phyloP scores from a whole-genome alignment of 768 basidiomycete genomes.

The Amanita molliuscula region DNA sequence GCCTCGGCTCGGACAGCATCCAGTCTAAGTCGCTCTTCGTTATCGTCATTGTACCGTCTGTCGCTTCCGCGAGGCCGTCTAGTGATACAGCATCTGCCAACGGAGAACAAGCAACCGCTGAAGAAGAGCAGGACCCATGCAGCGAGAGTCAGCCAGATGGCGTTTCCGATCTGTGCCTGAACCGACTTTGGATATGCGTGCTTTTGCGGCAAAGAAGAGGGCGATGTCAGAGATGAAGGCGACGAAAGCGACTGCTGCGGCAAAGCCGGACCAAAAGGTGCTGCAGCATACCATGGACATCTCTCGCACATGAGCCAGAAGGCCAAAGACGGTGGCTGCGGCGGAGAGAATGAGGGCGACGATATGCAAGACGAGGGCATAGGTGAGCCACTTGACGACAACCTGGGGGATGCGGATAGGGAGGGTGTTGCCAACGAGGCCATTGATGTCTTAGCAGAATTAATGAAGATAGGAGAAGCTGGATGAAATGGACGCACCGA shows the following conservation, averaged over 20 bases:
- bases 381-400: slow-evolving; percentile 92
- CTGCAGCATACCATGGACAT: slow-evolving; percentile 81
- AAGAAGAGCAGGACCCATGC: slow-evolving; percentile 85
- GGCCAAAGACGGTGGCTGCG: slow-evolving; percentile 67
- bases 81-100: slow-evolving; percentile 79
- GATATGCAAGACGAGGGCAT: slow-evolving; percentile 85
- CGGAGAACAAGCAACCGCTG: slow-evolving; percentile 77
- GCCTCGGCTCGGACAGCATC: slow-evolving; percentile 83
- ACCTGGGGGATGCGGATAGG: slow-evolving; percentile 69
- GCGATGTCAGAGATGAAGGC: slow-evolving; percentile 92
- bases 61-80: slow-evolving; percentile 23
- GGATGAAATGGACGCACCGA: slow-evolving; percentile 44
- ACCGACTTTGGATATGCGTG: slow-evolving; percentile 75
- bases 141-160: slow-evolving; percentile 84
- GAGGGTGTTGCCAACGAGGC: slow-evolving; percentile 59
- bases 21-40: slow-evolving; percentile 62
- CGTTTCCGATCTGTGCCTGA: slow-evolving; percentile 76
- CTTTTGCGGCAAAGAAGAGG: slow-evolving; percentile 82
- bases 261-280: slow-evolving; percentile 72
- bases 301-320: slow-evolving; percentile 81
- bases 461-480: slow-evolving; percentile 3
- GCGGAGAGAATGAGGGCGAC: slow-evolving; percentile 72
- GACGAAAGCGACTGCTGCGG: slow-evolving; percentile 64
- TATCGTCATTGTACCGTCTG: slow-evolving; percentile 21
- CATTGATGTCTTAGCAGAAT: slow-evolving; percentile 57